These are phyloP conservation scores for Cenchrus fungigraminus DNA, from an alignment of 176 grass and related monocot species.

Conservation along the genomic window DNA sequence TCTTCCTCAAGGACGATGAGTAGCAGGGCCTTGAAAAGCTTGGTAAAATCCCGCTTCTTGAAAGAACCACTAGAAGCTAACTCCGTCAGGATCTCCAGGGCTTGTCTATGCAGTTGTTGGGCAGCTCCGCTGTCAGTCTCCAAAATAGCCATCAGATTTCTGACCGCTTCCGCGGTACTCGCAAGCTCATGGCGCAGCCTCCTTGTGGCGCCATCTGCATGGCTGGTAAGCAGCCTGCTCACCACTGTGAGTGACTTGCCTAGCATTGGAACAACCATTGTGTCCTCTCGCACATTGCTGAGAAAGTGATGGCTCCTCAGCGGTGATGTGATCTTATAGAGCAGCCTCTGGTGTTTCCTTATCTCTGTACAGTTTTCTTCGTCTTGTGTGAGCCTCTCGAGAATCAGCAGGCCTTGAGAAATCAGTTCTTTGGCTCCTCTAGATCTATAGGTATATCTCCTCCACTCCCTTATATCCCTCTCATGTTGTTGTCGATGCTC, in stretches of 20 bases:
- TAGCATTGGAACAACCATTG: neutral
- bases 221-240: neutral
- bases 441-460: neutral
- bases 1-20: neutral
- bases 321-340: conserved; percentile 19
- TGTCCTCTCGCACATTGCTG: neutral
- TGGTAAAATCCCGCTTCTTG: neutral
- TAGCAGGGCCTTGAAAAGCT: neutral
- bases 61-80: neutral
- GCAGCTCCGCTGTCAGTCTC: neutral
- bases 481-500: too few species aligned
- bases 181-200: neutral
- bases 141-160: neutral
- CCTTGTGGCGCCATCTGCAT: neutral
- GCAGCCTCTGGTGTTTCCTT: neutral
- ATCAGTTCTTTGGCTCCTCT: neutral
- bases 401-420: conserved; percentile 20
- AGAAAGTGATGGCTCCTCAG: neutral
- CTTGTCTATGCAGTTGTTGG: neutral
- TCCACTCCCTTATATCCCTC: too few species aligned
- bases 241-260: neutral
- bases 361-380: conserved; percentile 6
- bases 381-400: conserved; percentile 2
- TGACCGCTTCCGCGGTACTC: neutral
- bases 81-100: neutral